phyloP scores from a whole-genome alignment of 306 rosid genomes.

The Senna tora region DNA sequence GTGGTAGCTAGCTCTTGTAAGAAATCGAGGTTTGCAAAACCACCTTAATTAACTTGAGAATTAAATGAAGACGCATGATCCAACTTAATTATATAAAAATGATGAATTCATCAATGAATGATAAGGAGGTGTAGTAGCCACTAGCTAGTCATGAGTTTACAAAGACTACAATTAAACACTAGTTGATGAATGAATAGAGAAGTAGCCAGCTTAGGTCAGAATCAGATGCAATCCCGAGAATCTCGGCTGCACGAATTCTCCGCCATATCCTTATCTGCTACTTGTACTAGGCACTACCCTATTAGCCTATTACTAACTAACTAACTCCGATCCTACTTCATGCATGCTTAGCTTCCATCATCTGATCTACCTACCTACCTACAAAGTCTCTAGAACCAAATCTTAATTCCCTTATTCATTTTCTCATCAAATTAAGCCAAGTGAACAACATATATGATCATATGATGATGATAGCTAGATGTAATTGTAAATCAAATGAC shows the following conservation, averaged over 20 bases:
- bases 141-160: slow-evolving; percentile 32
- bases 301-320: neutral
- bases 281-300: slow-evolving; percentile 23
- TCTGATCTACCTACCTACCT: too few relatives aligned
- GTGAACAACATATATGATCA: slow-evolving; percentile 23
- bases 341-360: too few relatives aligned
- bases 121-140: neutral
- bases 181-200: neutral
- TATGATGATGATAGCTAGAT: neutral
- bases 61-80: neutral
- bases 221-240: slow-evolving; percentile 10
- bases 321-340: neutral
- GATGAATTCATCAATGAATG: slow-evolving; percentile 19
- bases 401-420: neutral
- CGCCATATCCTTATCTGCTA: neutral
- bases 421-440: slow-evolving; percentile 4
- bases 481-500: slow-evolving; percentile 30
- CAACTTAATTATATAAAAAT: neutral
- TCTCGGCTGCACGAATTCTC: neutral
- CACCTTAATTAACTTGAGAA: neutral
- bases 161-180: neutral
- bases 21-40: neutral
- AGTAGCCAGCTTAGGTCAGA: neutral
- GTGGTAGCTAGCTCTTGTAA: neutral
- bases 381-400: slow-evolving; percentile 22